Base-by-base conservation (phyloP, 768 basidiomycete species). In the Lactarius quietus region DNA sequence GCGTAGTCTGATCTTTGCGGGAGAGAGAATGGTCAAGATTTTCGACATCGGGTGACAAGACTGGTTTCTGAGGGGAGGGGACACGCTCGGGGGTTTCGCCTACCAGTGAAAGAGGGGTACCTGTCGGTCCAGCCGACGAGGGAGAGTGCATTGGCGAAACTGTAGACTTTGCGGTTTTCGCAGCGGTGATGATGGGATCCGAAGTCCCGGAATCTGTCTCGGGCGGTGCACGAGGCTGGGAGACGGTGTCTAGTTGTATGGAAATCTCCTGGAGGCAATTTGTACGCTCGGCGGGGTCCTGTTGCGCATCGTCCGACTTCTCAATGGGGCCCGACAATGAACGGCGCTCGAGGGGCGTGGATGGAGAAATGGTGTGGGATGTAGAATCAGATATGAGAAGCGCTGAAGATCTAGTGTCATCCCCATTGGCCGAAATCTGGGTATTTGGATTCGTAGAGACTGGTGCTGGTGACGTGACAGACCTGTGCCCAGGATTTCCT, bases 401-500 rank as follows among this genome's bases (percentile, higher is more conserved):
- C 1, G 51, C 15, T 38, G 45, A 28, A 36, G 48, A 43, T 28
- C 28, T 3, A 20, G 36, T 56, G 60, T 60, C 14, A 62, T 62
- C 45, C 9, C 35, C 33, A n/a, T 66, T 57, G 51, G 56, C 41
- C 23, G 56, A 62, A 62, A 51, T 31, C 61, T 61, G 65, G 39
- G 31, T 28, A 28, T 23, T 43, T 18, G 60, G 29, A 33, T 48
- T 43, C 18, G 57, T 35, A 33, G 29, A 64, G 51, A 12, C 59
- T 59, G 39, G n/a, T 58, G 51, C 54, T 38, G 61, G 72, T 63
- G 63, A 51, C 29, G 54, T 68, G 36, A 67, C 69, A 4, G 53
- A 59, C n/a, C 69, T 60, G 10, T 61, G 29, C 10, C 53, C 39
- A 41, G 55, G 26, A 20, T 59, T 63, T 48, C 62, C 62, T 18